Percentiles rank a stretch among this genome's conserved stretches.
Evolutionary conservation across 139 green algal genomes (phyloP).

Genomic region (Micromonas commoda): DNA sequence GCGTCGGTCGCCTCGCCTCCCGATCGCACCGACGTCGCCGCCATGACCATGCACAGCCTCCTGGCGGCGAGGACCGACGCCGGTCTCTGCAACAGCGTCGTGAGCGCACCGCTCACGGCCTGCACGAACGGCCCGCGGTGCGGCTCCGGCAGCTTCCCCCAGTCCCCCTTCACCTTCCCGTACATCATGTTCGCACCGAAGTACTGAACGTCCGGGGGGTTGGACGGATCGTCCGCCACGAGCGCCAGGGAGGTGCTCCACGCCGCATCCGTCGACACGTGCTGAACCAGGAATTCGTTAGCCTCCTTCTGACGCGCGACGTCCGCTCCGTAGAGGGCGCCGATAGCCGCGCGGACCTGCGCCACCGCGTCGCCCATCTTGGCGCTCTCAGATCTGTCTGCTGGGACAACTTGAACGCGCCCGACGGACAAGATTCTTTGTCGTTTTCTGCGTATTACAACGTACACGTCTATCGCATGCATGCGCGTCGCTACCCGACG

Average conservation of each 20-base stretch:
- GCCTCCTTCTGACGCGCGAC: slow-evolving; percentile 35
- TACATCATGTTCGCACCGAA: slow-evolving; percentile 53
- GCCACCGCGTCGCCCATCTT: neutral
- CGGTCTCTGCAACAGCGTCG: neutral
- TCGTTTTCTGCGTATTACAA: too few relatives aligned
- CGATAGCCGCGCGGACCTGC: slow-evolving; percentile 38
- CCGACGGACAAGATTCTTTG: neutral
- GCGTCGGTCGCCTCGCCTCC: neutral
- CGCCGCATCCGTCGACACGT: slow-evolving; percentile 36
- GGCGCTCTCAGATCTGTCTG: neutral
- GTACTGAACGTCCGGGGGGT: too few relatives aligned
- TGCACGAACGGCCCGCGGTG: slow-evolving; percentile 24
- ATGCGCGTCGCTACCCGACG: neutral
- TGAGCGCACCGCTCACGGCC: neutral
- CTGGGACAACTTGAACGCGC: too few relatives aligned
- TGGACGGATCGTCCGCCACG: slow-evolving; percentile 23
- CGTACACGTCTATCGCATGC: neutral
- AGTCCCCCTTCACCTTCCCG: slow-evolving; percentile 51
- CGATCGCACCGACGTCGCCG: neutral
- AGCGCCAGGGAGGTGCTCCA: slow-evolving; percentile 47
- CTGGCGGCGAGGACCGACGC: neutral
- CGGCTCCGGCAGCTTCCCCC: slow-evolving; percentile 37
- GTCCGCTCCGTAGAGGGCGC: slow-evolving; percentile 37
- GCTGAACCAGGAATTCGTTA: slow-evolving; percentile 51
- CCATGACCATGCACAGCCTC: neutral